Evolutionary conservation across 257 asterid genomes (phyloP).

Genomic region (Lithospermum erythrorhizon): DNA sequence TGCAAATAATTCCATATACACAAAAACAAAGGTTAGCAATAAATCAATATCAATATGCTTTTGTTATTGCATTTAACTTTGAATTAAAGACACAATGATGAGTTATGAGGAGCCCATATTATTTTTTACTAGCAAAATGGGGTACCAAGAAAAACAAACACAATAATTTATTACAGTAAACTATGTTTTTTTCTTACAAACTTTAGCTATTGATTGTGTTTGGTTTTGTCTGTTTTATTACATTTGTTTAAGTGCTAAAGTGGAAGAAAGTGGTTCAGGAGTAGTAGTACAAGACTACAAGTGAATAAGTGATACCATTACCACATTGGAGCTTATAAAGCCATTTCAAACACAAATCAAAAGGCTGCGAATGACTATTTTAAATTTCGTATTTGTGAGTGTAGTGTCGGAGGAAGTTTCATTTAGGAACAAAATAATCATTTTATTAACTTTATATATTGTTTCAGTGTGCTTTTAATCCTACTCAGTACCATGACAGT

Average conservation of each 20-base stretch:
- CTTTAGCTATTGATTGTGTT: not conserved
- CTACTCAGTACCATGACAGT: not conserved
- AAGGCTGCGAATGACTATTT: no score
- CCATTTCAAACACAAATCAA: no score
- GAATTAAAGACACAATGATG: slow-evolving; percentile 39
- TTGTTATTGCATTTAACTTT: slow-evolving; percentile 10
- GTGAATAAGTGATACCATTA: no score
- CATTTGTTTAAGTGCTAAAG: not conserved
- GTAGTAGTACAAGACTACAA: not conserved
- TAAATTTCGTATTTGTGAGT: no score
- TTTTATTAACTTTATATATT: no score
- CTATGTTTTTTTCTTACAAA: not conserved
- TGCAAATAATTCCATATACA: slow-evolving; percentile 10
- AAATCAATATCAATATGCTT: not conserved
- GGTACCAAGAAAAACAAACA: slow-evolving; percentile 14
- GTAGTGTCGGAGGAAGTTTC: no score
- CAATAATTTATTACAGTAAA: not conserved
- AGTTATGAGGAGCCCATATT: slow-evolving; percentile 25
- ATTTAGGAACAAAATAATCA: no score
- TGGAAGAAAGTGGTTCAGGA: not conserved
- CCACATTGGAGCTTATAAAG: no score
- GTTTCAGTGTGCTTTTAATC: no score
- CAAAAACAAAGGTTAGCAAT: slow-evolving; percentile 9
- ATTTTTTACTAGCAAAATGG: slow-evolving; percentile 1
- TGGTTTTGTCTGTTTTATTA: not conserved